Conservation (phyloP, 2,329 filamentous ascomycete genomes). For the Malbranchea zuffiana region DNA sequence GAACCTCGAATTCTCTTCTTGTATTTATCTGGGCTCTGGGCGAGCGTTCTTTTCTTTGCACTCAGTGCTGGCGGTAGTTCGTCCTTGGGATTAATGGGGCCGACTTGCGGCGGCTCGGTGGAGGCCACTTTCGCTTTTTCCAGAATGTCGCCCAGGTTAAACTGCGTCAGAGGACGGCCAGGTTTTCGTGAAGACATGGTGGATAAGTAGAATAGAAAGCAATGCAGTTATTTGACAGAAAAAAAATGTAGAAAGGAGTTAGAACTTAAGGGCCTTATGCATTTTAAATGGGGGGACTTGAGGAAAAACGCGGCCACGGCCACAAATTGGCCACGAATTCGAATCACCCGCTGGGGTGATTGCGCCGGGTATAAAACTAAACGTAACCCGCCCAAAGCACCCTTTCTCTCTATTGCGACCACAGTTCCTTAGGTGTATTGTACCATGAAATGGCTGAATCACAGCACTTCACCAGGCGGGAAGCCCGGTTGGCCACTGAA, state of each 20-base stretch:
- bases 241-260: too few species aligned
- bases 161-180: not conserved
- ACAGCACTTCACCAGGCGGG: slow-evolving; percentile 13
- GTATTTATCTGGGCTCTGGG: slow-evolving; percentile 1
- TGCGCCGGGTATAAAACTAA: not conserved
- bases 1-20: slow-evolving; percentile 1
- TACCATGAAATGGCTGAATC: not conserved
- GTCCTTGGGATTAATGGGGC: not conserved
- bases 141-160: not conserved
- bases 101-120: not conserved
- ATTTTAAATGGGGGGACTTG: not conserved
- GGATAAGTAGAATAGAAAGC: too few species aligned
- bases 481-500: slow-evolving; percentile 15
- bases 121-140: not conserved
- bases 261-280: too few species aligned
- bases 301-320: not conserved
- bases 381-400: not conserved
- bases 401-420: not conserved
- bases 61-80: not conserved
- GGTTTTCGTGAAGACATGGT: too few species aligned
- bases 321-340: not conserved
- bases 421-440: not conserved
- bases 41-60: slow-evolving; percentile 2
- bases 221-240: too few species aligned
- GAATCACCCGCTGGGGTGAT: not conserved